Evolutionary conservation across 345 rosid genomes (phyloP), one percentile per base, ranked within the genome.

Genomic region (Luvunga scandens): DNA sequence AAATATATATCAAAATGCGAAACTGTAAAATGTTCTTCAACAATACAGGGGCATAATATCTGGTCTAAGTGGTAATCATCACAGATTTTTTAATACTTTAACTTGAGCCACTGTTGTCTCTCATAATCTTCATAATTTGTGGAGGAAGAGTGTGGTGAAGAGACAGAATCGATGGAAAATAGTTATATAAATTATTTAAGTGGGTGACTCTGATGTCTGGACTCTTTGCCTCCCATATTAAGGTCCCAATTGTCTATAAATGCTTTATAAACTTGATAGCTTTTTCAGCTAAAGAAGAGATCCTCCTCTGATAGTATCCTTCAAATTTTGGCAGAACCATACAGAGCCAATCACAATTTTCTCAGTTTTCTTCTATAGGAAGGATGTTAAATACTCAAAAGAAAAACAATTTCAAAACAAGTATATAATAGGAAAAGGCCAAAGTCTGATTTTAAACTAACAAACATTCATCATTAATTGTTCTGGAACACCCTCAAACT

Each of bases 61-160:
- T 87, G 83, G 2, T 82, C 88, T 8, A 84, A 75, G 72, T 50
- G 56, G 83, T 84, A 87, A 45, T 87, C 75, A 70, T 87, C 86
- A 16, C 74, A 83, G 18, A 84, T 78, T 69, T 76, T 82, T 28
- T 80, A 74, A 73, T 78, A 84, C 69, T 70, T 80, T 9, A 76
- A 77, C 45, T 73, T 78, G 30, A 79, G 71, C 39, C 66, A 77
- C 75, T 80, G 69, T 27, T 67, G 79, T 64, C 71, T 65, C 28
- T 80, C 86, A 69, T 38, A 55, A 33, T 69, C 87, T 34, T 45
- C 33, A 30, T 66, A 24, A 6, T 69, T 65, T 63, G 75, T 53
- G 2, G 79, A 69, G 27, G 16, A 24, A 19, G 77, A 62, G 69
- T 34, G 36, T 19, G 56, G 67, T 28, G 84, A 78, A 48, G 76